Evolutionary conservation across 108 stramenopile species (phyloP).

Genomic region (Aureococcus anophagefferens): DNA sequence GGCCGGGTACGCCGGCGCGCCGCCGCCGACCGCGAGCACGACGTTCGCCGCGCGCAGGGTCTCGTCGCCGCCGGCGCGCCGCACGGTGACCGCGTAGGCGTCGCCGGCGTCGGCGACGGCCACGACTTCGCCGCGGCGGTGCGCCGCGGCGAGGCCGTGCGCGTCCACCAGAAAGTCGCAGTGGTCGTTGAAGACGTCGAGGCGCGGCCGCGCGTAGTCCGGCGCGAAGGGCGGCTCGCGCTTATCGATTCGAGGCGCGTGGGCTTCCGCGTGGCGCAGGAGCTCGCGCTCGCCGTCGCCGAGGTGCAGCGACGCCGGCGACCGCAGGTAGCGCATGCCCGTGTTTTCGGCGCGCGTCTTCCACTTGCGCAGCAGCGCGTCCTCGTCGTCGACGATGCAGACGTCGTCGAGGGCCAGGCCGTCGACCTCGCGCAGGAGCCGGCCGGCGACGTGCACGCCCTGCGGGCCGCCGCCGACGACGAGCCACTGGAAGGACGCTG

Average conservation of each 20-base stretch:
- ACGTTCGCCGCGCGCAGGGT: constrained; percentile 8
- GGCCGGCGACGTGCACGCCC: no score
- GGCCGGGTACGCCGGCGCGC: constrained; percentile 3
- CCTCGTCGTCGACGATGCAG: constrained; percentile 17
- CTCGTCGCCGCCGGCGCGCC: neutral
- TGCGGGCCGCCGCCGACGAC: no score
- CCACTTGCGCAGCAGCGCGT: constrained; percentile 12
- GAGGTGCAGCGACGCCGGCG: constrained; percentile 16
- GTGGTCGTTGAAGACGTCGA: constrained; percentile 22
- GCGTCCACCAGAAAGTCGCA: constrained; percentile 15
- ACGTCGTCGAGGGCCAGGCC: no score
- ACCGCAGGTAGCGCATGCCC: constrained; percentile 21
- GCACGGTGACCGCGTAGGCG: neutral
- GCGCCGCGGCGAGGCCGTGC: neutral
- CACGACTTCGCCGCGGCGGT: constrained; percentile 9
- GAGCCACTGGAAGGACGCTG: no score
- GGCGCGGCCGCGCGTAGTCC: constrained; percentile 15
- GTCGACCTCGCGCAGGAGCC: no score
- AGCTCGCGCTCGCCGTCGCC: constrained; percentile 4
- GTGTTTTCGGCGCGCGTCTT: constrained; percentile 14
- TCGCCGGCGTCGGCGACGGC: neutral
- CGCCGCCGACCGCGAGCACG: constrained; percentile 18
- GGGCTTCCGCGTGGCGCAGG: neutral
- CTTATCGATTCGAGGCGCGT: neutral
- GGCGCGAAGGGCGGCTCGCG: neutral